These are phyloP conservation scores for Plantago rigida DNA, from an alignment of 305 asterid species.

Conservation along the genomic window DNA sequence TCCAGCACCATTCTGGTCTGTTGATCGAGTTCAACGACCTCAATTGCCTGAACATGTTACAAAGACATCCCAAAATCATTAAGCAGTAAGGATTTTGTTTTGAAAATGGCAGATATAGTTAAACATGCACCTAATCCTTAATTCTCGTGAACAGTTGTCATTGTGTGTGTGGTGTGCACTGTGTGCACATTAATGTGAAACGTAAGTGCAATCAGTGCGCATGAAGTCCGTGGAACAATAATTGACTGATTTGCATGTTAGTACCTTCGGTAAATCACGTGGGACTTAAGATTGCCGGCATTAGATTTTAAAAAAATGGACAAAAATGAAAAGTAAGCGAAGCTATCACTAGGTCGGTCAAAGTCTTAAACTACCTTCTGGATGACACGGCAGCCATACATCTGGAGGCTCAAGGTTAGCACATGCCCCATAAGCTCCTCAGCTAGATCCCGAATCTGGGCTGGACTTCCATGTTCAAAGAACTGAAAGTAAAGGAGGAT, in stretches of 20 bases:
- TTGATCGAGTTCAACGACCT: conserved; percentile 63
- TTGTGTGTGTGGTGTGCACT: too few relatives aligned
- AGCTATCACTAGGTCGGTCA: background rate
- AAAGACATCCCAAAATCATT: conserved; percentile 17
- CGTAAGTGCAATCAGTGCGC: too few relatives aligned
- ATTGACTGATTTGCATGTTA: too few relatives aligned
- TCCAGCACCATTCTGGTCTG: conserved; percentile 59
- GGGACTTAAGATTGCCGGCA: too few relatives aligned
- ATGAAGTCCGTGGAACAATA: too few relatives aligned
- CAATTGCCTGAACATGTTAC: conserved; percentile 47
- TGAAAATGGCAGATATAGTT: background rate
- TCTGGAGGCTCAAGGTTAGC: conserved; percentile 66
- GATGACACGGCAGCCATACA: conserved; percentile 83
- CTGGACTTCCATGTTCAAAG: conserved; percentile 62
- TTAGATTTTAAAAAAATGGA: background rate
- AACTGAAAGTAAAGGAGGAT: conserved; percentile 38
- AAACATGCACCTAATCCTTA: too few relatives aligned
- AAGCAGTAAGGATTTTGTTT: background rate
- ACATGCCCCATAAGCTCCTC: conserved; percentile 58
- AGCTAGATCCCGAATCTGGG: conserved; percentile 63
- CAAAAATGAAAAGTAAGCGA: background rate
- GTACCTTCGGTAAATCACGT: too few relatives aligned
- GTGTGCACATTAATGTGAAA: too few relatives aligned
- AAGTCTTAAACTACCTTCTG: conserved; percentile 49
- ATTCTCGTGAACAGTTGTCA: too few relatives aligned